phyloP scores from a whole-genome alignment of 2,329 filamentous ascomycete genomes.

The Stemphylium lycopersici region DNA sequence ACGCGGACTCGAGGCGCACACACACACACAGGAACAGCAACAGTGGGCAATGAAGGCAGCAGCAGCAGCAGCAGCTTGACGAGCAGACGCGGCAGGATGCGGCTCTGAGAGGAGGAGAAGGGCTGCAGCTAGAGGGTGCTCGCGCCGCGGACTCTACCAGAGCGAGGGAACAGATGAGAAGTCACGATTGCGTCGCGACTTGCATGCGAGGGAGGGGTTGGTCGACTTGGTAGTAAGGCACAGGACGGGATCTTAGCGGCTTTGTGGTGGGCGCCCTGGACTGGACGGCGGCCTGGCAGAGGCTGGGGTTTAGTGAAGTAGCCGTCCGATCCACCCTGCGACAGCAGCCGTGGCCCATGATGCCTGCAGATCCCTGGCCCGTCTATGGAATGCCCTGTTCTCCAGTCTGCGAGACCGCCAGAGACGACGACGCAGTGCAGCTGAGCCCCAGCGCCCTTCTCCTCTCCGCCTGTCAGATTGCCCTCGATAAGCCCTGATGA shows the following conservation, averaged over 20 bases:
- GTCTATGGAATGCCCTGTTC: neutral
- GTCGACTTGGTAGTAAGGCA: slow-evolving; percentile 19
- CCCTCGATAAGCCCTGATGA: slow-evolving; percentile 11
- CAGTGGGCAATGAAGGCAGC: neutral
- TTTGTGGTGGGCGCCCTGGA: slow-evolving; percentile 33
- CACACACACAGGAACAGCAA: neutral
- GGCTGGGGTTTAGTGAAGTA: slow-evolving; percentile 31
- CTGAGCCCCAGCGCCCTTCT: slow-evolving; percentile 7
- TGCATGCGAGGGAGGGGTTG: slow-evolving; percentile 37
- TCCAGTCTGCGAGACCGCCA: slow-evolving; percentile 4
- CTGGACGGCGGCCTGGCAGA: slow-evolving; percentile 23
- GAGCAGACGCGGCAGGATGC: slow-evolving; percentile 35
- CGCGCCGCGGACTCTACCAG: no score
- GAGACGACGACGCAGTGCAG: slow-evolving; percentile 3
- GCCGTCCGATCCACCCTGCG: slow-evolving; percentile 37
- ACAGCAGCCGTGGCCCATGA: slow-evolving; percentile 14
- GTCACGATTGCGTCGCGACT: slow-evolving; percentile 36
- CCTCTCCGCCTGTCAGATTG: slow-evolving; percentile 22
- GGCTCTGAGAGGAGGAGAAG: slow-evolving; percentile 22
- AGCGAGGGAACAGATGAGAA: slow-evolving; percentile 28
- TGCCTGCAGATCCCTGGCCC: slow-evolving; percentile 28
- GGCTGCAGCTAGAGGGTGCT: slow-evolving; percentile 22
- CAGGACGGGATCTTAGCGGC: slow-evolving; percentile 33
- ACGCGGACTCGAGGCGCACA: slow-evolving; percentile 32
- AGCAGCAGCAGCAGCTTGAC: slow-evolving; percentile 6